These are phyloP conservation scores for Durusdinium trenchii DNA, from an alignment of 73 alveolate genomes.

Conservation along the genomic window DNA sequence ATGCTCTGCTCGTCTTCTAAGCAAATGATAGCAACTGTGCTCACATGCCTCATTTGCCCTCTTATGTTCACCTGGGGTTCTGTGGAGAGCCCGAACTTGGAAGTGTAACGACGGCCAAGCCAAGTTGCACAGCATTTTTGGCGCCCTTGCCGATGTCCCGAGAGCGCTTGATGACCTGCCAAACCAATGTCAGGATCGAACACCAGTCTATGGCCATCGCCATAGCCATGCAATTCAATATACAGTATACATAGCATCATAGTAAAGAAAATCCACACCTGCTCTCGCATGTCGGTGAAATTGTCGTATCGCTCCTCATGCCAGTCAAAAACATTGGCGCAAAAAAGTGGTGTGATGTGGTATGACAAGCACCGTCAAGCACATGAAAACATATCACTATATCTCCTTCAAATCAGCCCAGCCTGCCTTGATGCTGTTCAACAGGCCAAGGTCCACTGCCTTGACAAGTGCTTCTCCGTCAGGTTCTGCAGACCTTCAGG, in stretches of 20 bases:
- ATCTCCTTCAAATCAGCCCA: neutral
- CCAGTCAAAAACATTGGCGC: neutral
- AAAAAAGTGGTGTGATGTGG: neutral
- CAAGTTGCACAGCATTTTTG: constrained; percentile 65
- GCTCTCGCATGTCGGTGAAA: constrained; percentile 79
- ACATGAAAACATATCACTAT: neutral
- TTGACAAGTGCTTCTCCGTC: neutral
- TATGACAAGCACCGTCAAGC: neutral
- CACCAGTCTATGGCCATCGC: neutral
- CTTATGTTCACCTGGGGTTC: neutral
- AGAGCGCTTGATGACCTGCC: constrained; percentile 88
- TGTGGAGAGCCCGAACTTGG: neutral
- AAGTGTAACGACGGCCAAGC: neutral
- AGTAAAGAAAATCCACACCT: neutral
- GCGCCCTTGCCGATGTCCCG: constrained; percentile 80
- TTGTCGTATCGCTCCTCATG: constrained; percentile 75
- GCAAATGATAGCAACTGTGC: neutral
- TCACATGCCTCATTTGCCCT: neutral
- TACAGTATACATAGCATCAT: neutral
- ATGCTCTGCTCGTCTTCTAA: neutral
- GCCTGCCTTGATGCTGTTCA: constrained; percentile 32
- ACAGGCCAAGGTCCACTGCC: constrained; percentile 11
- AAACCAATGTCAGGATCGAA: neutral
- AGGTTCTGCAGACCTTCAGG: no score
- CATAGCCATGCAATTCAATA: neutral